Base-by-base conservation (phyloP, 129 eudicot genomes). In the Mikania micrantha region DNA sequence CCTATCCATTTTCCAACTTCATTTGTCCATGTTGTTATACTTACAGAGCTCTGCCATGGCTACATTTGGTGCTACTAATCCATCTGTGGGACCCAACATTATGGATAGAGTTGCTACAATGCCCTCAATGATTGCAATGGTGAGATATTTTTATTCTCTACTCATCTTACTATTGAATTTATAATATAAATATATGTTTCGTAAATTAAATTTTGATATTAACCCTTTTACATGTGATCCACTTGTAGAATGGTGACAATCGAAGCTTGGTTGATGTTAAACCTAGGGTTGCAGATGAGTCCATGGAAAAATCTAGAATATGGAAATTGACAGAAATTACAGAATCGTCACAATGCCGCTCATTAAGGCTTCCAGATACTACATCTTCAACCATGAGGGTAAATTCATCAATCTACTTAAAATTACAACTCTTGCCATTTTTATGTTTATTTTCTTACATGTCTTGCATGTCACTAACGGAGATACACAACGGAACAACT, bases 301-400 rank as follows among this genome's bases (percentile, higher is more conserved):
- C 94, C 0, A 62, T 75, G 28, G 96, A 89, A 35, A 89, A 83
- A 63, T 79, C 94, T 44, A 81, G 85, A 74, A 77, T 69, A 54
- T 86, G 94, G 96, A 89, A 86, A 63, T 69, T 79, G 42, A 77
- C 90, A 24, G 94, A 89, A 79, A 86, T 89, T 54, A 89, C 76
- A 45, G 96, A 86, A 74, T 75, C 82, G 13, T 63, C 88, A 69
- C 90, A 89, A 50, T 89, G 96, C 56, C 90, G 93, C 15, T 81
- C 94, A 12, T 66, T 83, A 70, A 80, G 90, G 77, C 93, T 89
- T 78, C 96, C 96, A 10, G 96, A 89, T 64, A 81, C 64, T 36
- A 70, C 81, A 47, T 72, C 78, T 66, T 72, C 96, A n/a, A 79
- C 94, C 40, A 83, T 71, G 81, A 76, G 90, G 93, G 96, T 89